These are phyloP conservation scores for Fraxinus anomala DNA, from an alignment of 257 asterid genomes.

Conservation along the genomic window DNA sequence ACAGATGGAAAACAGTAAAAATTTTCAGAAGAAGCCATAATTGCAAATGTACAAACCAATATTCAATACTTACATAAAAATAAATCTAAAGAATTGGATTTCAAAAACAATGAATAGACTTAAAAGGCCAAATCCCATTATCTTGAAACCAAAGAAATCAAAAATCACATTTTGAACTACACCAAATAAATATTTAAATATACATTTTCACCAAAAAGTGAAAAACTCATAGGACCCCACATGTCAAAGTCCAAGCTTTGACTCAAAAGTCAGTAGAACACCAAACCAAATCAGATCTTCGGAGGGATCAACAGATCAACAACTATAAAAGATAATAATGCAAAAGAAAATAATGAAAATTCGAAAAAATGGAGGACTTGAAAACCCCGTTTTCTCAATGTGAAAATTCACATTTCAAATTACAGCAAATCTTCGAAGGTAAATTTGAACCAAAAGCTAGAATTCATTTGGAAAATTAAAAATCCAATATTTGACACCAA, in stretches of 20 bases:
- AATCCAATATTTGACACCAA: not conserved
- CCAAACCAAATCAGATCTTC: not conserved
- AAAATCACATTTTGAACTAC: not conserved
- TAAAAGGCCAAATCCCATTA: not conserved
- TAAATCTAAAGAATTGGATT: not conserved
- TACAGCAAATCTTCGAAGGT: not conserved
- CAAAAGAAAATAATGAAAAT: not conserved
- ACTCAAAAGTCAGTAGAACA: not conserved
- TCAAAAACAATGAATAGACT: not conserved
- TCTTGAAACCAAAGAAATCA: not conserved
- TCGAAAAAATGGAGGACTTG: not conserved
- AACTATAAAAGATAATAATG: not conserved
- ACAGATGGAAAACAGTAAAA: not conserved
- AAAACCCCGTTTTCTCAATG: not conserved
- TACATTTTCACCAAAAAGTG: not conserved
- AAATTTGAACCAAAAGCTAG: not conserved
- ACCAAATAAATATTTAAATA: not conserved
- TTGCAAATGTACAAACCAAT: not conserved
- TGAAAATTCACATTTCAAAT: not conserved
- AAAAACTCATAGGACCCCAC: not conserved
- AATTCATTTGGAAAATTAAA: not conserved
- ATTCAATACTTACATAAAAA: not conserved
- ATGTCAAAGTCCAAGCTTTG: not conserved
- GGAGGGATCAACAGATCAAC: not conserved
- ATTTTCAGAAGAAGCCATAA: not conserved